Evolutionary conservation across 176 grass and related monocot genomes (phyloP).

Genomic region (Metroxylon sagu): DNA sequence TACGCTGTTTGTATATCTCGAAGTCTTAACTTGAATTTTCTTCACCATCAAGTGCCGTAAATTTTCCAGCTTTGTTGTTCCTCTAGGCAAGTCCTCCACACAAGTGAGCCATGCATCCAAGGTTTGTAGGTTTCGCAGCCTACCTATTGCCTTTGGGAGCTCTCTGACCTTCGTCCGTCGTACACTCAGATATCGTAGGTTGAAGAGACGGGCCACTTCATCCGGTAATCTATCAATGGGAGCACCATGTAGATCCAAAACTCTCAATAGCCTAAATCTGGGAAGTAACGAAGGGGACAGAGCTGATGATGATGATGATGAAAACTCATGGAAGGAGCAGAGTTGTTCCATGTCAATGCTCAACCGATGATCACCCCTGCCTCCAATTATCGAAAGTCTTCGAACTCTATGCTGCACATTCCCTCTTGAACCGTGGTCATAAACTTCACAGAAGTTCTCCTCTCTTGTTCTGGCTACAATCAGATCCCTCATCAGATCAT

Average conservation of each 20-base stretch:
- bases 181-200: conserved; percentile 32
- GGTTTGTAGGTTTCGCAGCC: conserved; percentile 24
- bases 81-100: conserved; percentile 20
- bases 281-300: conserved; percentile 19
- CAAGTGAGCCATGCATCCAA: conserved; percentile 19
- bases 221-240: conserved; percentile 23
- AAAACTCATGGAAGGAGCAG: conserved; percentile 28
- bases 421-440: neutral
- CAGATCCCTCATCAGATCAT: conserved; percentile 27
- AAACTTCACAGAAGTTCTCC: conserved; percentile 11
- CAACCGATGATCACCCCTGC: no score
- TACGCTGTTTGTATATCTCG: neutral
- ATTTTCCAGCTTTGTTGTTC: conserved; percentile 24
- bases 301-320: conserved; percentile 5
- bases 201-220: conserved; percentile 29
- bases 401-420: no score
- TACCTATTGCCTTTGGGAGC: conserved; percentile 22
- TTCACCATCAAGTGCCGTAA: conserved; percentile 1
- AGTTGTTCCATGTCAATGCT: neutral
- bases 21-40: neutral
- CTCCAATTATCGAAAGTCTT: no score
- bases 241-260: conserved; percentile 26
- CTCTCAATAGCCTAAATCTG: conserved; percentile 19
- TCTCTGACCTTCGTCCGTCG: conserved; percentile 19
- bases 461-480: conserved; percentile 8